Evolutionary conservation across 768 basidiomycete genomes (phyloP), one percentile per base, ranked within the genome.

Genomic region (Collybia nuda): DNA sequence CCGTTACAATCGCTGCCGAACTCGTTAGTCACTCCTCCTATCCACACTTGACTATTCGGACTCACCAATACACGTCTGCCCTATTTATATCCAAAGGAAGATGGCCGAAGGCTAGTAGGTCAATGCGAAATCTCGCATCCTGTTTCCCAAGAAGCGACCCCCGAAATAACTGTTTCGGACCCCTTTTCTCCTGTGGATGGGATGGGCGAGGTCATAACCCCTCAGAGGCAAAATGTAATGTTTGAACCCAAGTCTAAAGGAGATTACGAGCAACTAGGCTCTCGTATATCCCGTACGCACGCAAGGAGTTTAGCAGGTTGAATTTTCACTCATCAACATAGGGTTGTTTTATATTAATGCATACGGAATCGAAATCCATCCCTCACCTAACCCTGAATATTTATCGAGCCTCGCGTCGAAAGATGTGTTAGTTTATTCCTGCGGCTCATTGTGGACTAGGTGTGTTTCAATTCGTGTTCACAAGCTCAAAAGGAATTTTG

Each of bases 61-160:
- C 28, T 28, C 35, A 37, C 52, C 18, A 19, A 21, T 37, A 29
- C 9, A 11, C n/a, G n/a, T n/a, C n/a, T 32, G 32, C 50, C 42
- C 28, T 47, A 24, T 43, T 28, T 41, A 47, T 55, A 40, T 19
- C 21, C 23, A 42, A 53, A 90, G 88, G 82, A 85, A 62, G 82
- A 94, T 57, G 90, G 89, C 9, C 70, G 78, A 23, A 81, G 77
- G 44, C 80, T 98, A 38, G 84, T 95, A 37, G 94, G 94, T 14
- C 94, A 97, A 68, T 96, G 93, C 64, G 88, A 93, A 60, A 94
- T 96, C 56, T 94, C 93, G 2, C 93, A 96, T 65, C 93, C 93
- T 3, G 79, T 88, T 35, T 52, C 67, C 22, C 65, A 62, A 22
- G 47, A 55, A 21, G 39, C 66, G 43, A 56, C 63, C 26, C 60